Base-by-base conservation (phyloP, 768 basidiomycete species). In the Collybia mongolica region DNA sequence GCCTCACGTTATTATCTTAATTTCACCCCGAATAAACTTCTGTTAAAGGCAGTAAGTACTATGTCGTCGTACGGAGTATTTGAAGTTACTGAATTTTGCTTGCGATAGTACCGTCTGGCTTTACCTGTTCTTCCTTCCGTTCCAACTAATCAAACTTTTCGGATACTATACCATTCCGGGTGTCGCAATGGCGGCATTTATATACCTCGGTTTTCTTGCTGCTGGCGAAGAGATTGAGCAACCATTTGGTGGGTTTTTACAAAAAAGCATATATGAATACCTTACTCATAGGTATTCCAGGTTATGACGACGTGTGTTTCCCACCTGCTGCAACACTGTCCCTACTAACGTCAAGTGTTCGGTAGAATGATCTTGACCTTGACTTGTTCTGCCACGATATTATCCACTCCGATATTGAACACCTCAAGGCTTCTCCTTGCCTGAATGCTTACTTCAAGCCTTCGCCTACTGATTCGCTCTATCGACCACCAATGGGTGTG, bases 51-150 rank as follows among this genome's bases (percentile, higher is more conserved):
- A 73, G 67, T 71, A 48, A 59, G 68, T 62, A 3, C 17, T 22
- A 23, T 28, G 24, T 24, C 35, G 18, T 24, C 29, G 17, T 17
- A 17, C 22, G 18, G 8, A 15, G 19, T 6, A 48, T 28, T 36
- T 41, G 37, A n/a, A n/a, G 51, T 23, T 39, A 39, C 44, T 29
- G 32, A 51, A 2, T 28, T 28, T 18, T 35, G 8, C 19, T 24
- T 6, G 15, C 26, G 52, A 14, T 40, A 77, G 82, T 60, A 84
- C 82, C 36, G 81, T 86, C 32, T 86, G 82, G 84, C 61, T 85
- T 19, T 90, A 88, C 64, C 75, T 88, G 2, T 86, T 89, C 71
- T 83, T 86, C 65, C 71, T 90, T 1, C 88, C 87, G 1, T 88
- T 90, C 76, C 87, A 90, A 64, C 73, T 88, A 6, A 77, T 84